Evolutionary conservation across 441 rosid species (phyloP), one percentile per base, ranked within the genome.

Genomic region (Hypseocharis bilobata): DNA sequence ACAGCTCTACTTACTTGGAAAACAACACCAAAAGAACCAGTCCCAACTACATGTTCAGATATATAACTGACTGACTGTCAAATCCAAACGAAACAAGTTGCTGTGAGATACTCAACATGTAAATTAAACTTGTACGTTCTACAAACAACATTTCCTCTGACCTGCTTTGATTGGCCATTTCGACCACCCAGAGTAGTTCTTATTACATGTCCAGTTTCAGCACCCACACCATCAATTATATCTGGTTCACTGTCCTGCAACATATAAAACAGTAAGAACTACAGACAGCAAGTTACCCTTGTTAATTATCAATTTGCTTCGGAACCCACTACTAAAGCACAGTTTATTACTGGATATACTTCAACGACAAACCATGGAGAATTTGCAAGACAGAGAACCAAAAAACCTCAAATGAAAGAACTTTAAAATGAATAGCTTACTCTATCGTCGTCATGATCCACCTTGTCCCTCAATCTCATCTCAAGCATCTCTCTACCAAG

Each of bases 1-100:
- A 71, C n/a, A n/a, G n/a, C n/a, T 63, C 47, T 25, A 69, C 92
- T 80, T 74, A 92, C 98, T 77, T 89, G 96, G 73, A 84, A 86
- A 60, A 92, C 98, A 65, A 85, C 90, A 58, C 98, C 98, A 58
- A 92, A 92, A 67, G 98, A 92, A 71, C 98, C 98, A 32, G 98
- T 88, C 74, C 98, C 98, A 42, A 92, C 85, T 70, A 89, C 98
- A 74, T 89, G 96, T 79, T 92, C 98, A 44, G 96, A 86, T 72
- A 92, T 92, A 64, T 87, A 92, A 83, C 95, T 92, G 62, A 89
- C 81, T 51, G 85, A 80, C 98, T 89, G 93, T 59, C 60, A 64
- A 30, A 23, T 74, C 62, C 65, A 66, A 75, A 75, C 74, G 25
- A 78, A 67, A 69, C 34, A 63, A 73, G 13, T 6, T 7, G 11